Conservation (phyloP, 495 filamentous ascomycete genomes). For the Podospora anserina region DNA sequence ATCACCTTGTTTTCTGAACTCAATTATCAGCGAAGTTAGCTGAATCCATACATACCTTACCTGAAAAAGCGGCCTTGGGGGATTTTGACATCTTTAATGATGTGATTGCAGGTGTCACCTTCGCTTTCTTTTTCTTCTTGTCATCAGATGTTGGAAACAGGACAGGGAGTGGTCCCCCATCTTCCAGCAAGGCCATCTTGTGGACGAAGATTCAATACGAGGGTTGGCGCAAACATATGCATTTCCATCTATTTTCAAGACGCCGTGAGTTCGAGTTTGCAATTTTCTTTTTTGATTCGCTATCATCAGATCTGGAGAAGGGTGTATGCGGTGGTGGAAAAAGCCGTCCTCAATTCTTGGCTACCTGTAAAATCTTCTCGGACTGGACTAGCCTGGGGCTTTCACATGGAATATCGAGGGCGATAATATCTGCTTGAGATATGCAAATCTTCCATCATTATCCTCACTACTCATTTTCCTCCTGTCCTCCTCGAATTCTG, state of each 20-base stretch:
- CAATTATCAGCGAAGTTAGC: neutral
- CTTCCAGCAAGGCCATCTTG: too few species aligned
- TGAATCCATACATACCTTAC: neutral
- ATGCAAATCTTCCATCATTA: neutral
- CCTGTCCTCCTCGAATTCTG: neutral
- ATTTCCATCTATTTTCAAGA: neutral
- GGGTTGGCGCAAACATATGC: neutral
- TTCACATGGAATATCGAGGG: too few species aligned
- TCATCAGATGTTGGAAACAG: neutral
- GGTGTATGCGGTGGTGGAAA: neutral
- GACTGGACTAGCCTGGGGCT: too few species aligned
- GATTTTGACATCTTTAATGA: neutral
- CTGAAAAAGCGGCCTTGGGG: neutral
- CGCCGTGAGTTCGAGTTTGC: neutral
- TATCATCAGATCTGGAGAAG: neutral
- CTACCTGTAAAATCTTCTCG: too few species aligned
- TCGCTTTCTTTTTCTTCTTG: neutral
- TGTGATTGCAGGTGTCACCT: neutral
- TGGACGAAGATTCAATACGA: too few species aligned
- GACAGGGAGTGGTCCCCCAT: neutral
- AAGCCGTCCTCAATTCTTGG: neutral
- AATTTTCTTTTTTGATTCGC: neutral
- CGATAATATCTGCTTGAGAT: too few species aligned
- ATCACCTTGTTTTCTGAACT: neutral
- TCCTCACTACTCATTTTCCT: neutral